Conservation (phyloP, 164 flowering plant genomes). For the Amborella trichopoda region DNA sequence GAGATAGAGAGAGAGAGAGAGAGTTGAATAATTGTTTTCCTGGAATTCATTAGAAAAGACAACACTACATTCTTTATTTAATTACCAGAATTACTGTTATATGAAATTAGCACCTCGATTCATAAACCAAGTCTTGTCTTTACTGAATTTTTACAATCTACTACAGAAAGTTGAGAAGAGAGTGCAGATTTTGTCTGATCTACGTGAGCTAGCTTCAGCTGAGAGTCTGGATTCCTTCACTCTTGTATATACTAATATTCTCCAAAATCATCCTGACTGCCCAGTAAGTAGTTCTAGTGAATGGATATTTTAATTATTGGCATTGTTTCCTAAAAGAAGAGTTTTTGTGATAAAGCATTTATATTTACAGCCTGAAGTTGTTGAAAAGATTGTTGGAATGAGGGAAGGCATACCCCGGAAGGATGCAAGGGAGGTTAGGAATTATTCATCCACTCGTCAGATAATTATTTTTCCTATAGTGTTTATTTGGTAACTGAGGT, state of each 20-base stretch:
- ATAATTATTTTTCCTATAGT: too few relatives aligned
- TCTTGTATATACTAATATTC: slow-evolving; percentile 84
- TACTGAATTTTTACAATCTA: slow-evolving; percentile 1
- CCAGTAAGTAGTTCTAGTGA: slow-evolving; percentile 60
- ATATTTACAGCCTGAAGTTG: slow-evolving; percentile 78
- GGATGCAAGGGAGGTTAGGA: slow-evolving; percentile 99
- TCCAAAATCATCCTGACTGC: slow-evolving; percentile 96
- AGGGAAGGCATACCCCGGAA: slow-evolving; percentile 95
- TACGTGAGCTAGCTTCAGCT: slow-evolving; percentile 97
- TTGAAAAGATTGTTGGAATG: slow-evolving; percentile 78
- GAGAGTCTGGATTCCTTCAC: slow-evolving; percentile 95
- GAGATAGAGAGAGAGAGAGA: background rate
- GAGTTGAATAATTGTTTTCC: background rate
- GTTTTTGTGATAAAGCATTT: background rate
- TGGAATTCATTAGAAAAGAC: too few relatives aligned
- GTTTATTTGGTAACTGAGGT: too few relatives aligned
- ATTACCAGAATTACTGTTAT: too few relatives aligned
- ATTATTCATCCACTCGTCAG: too few relatives aligned
- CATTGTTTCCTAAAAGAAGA: background rate
- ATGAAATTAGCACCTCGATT: too few relatives aligned
- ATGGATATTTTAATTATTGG: background rate
- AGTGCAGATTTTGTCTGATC: slow-evolving; percentile 64
- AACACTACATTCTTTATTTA: too few relatives aligned
- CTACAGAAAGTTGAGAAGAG: slow-evolving; percentile 92
- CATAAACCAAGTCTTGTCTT: too few relatives aligned